Evolutionary conservation across 345 rosid species (phyloP), one percentile per base, ranked within the genome.

Genomic region (Rhodamnia argentea): DNA sequence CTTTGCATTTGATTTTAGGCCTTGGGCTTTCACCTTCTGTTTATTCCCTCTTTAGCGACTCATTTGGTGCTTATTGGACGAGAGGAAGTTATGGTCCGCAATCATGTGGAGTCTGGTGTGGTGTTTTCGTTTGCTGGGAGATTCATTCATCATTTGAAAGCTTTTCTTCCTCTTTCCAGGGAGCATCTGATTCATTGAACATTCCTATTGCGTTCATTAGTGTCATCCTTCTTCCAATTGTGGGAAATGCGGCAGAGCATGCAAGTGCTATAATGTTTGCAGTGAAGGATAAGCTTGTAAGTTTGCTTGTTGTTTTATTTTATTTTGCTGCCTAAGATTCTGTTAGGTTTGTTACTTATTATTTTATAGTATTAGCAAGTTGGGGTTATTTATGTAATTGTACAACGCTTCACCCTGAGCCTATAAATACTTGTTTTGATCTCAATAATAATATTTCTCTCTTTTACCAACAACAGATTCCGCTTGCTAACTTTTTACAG

Each of bases 181-280:
- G 92, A 83, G 91, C 94, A 82, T 89, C 93, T 14, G 87, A 40
- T n/a, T 83, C 91, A 13, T 85, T 88, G 90, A 91, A 90, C 83
- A 87, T 91, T 51, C 91, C 93, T 4, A 82, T 91, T 11, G 87
- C 93, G 13, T 92, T 92, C 87, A 91, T 90, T 51, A 92, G 94
- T 29, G 93, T 92, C 70, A 89, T 92, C 75, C 87, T 91, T 54
- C 90, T 91, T 16, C 94, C 93, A 29, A 91, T 92, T 24, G 91
- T 92, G 75, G 93, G 94, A 64, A 92, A 92, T 85, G 94, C 94
- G 18, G 93, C 94, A 83, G 93, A 92, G 86, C 94, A 92, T 87
- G 92, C 93, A 20, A 87, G 93, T 84, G 93, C 93, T 24, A 59
- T 91, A 60, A 88, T 91, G 92, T 92, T 91, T 88, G 93, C 92